These are phyloP conservation scores for Fulvia fulva DNA, from an alignment of 2,329 filamentous ascomycete species.

Conservation along the genomic window DNA sequence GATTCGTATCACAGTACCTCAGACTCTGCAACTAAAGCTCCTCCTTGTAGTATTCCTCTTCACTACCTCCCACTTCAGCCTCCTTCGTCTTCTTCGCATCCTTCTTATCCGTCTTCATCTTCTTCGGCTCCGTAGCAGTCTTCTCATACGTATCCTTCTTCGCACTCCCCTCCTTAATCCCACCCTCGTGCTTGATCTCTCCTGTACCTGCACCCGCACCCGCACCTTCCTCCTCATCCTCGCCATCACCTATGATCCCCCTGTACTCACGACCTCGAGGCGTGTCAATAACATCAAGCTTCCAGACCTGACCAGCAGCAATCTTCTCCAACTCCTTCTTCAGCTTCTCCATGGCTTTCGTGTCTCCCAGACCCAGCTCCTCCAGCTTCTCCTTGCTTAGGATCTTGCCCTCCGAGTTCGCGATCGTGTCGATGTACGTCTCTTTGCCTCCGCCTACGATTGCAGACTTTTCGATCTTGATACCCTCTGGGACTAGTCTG, in stretches of 20 bases:
- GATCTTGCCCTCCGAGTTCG: constrained; percentile 54
- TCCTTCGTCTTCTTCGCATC: constrained; percentile 9
- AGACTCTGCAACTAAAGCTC: constrained; percentile 17
- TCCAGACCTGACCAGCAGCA: constrained; percentile 71
- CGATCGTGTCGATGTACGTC: constrained; percentile 49
- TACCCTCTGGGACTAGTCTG: constrained; percentile 52
- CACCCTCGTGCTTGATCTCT: neutral
- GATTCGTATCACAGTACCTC: neutral
- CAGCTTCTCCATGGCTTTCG: constrained; percentile 68
- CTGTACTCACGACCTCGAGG: constrained; percentile 63
- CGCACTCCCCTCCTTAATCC: constrained; percentile 4
- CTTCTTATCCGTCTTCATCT: constrained; percentile 4
- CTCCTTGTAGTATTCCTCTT: constrained; percentile 28
- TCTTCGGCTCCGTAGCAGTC: constrained; percentile 22
- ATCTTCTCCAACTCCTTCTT: constrained; percentile 63
- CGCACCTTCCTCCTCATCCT: constrained; percentile 44
- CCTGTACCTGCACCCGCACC: constrained; percentile 22
- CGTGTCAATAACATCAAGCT: constrained; percentile 71
- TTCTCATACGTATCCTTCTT: constrained; percentile 16
- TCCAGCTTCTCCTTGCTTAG: constrained; percentile 45
- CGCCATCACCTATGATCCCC: constrained; percentile 62
- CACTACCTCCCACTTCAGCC: constrained; percentile 16
- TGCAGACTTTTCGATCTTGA: constrained; percentile 52
- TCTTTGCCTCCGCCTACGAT: constrained; percentile 51
- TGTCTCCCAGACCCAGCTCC: constrained; percentile 60